These are phyloP conservation scores for Penicillium olsonii DNA, from an alignment of 2,329 filamentous ascomycete species.

Conservation along the genomic window DNA sequence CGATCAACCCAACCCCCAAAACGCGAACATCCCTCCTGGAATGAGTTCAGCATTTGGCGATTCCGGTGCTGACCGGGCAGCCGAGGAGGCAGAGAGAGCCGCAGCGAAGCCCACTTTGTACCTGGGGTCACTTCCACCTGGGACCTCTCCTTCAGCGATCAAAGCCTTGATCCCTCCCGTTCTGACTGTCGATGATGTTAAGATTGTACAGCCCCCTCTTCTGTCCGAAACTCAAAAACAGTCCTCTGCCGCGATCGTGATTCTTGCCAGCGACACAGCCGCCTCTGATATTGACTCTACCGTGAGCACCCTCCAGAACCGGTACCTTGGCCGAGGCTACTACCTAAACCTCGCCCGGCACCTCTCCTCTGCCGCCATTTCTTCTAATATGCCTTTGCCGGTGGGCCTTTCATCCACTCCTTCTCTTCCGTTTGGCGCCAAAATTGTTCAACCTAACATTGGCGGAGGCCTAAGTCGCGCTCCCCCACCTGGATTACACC, in stretches of 20 bases:
- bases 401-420: conserved; percentile 50
- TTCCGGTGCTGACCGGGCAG: conserved; percentile 46
- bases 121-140: conserved; percentile 56
- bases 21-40: conserved; percentile 32
- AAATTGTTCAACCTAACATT: conserved; percentile 56
- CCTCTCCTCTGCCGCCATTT: conserved; percentile 73
- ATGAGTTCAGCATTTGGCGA: conserved; percentile 46
- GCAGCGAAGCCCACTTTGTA: conserved; percentile 58
- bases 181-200: conserved; percentile 71
- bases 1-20: conserved; percentile 41
- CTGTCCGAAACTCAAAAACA: conserved; percentile 61
- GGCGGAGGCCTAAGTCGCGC: conserved; percentile 52
- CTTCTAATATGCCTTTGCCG: conserved; percentile 52
- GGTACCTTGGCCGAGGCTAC: conserved; percentile 81
- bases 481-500: conserved; percentile 51
- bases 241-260: conserved; percentile 76
- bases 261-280: conserved; percentile 75
- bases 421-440: conserved; percentile 77
- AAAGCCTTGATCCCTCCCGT: conserved; percentile 54
- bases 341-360: conserved; percentile 79
- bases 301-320: conserved; percentile 76
- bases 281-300: conserved; percentile 79
- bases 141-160: conserved; percentile 52
- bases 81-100: conserved; percentile 48
- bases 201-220: conserved; percentile 62